Evolutionary conservation across 2,329 filamentous ascomycete species (phyloP).

Genomic region (Talaromyces sp.): DNA sequence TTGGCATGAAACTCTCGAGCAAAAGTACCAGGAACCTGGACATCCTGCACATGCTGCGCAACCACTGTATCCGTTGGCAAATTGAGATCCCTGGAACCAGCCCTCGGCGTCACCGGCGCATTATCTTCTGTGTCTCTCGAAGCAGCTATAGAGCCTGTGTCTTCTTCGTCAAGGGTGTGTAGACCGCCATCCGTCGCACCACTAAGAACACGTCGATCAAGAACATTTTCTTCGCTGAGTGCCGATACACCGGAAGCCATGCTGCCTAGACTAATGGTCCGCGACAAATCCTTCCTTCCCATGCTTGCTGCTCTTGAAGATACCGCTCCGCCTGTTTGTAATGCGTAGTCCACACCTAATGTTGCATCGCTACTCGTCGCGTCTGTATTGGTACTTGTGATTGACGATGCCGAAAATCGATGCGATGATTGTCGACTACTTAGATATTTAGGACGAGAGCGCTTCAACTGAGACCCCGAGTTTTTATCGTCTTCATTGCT

Average conservation of each 20-base stretch:
- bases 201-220: constrained; percentile 43
- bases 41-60: constrained; percentile 80
- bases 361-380: constrained; percentile 67
- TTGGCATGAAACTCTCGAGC: constrained; percentile 81
- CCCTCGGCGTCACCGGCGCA: constrained; percentile 67
- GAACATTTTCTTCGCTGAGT: constrained; percentile 48
- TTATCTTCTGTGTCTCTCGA: constrained; percentile 39
- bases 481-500: constrained; percentile 20
- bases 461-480: constrained; percentile 25
- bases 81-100: constrained; percentile 53
- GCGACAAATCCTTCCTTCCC: constrained; percentile 50
- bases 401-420: constrained; percentile 57
- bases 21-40: constrained; percentile 85
- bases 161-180: constrained; percentile 60
- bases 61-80: constrained; percentile 84
- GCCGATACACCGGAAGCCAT: constrained; percentile 71
- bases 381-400: constrained; percentile 56
- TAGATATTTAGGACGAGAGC: constrained; percentile 54
- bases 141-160: constrained; percentile 42
- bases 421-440: constrained; percentile 55
- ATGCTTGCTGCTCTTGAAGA: constrained; percentile 24
- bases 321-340: constrained; percentile 75
- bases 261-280: constrained; percentile 83
- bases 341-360: constrained; percentile 71
- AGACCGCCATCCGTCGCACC: constrained; percentile 46